These are phyloP conservation scores for Terfezia boudieri DNA, from an alignment of 495 filamentous ascomycete species.

Conservation along the genomic window DNA sequence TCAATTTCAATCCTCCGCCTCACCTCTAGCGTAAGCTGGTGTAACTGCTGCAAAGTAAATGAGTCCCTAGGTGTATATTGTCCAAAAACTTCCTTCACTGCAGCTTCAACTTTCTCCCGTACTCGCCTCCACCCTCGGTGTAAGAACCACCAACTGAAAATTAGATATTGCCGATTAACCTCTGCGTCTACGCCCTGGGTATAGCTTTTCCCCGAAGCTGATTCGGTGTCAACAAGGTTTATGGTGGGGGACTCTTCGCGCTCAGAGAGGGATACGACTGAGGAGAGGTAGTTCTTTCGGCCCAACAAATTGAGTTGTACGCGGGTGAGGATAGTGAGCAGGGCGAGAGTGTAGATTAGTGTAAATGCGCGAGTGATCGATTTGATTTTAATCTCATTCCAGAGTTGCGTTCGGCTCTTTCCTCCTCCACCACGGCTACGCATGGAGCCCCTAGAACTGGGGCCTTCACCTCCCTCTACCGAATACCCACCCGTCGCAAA, in stretches of 20 bases:
- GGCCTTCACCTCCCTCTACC: neutral
- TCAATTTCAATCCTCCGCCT: slow-evolving; percentile 65
- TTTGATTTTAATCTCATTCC: slow-evolving; percentile 92
- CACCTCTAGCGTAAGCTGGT: slow-evolving; percentile 53
- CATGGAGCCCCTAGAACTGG: neutral
- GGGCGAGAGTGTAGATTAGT: slow-evolving; percentile 68
- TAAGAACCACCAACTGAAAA: slow-evolving; percentile 94
- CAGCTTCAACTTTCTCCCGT: slow-evolving; percentile 50
- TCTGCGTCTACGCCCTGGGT: slow-evolving; percentile 76
- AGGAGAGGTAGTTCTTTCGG: slow-evolving; percentile 80
- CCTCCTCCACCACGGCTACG: slow-evolving; percentile 18
- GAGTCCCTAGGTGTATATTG: slow-evolving; percentile 70
- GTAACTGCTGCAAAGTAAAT: slow-evolving; percentile 53
- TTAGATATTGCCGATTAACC: slow-evolving; percentile 79
- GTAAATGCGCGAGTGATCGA: slow-evolving; percentile 81
- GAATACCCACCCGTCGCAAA: slow-evolving; percentile 8
- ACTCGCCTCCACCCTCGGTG: slow-evolving; percentile 72
- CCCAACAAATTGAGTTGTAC: slow-evolving; percentile 96
- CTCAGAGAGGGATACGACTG: slow-evolving; percentile 70
- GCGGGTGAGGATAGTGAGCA: slow-evolving; percentile 77
- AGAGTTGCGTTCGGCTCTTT: slow-evolving; percentile 55
- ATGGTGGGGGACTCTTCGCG: slow-evolving; percentile 40
- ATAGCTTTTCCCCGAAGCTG: slow-evolving; percentile 27
- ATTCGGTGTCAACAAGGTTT: slow-evolving; percentile 70
- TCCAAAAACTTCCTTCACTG: slow-evolving; percentile 72